Evolutionary conservation across 306 rosid species (phyloP).

Genomic region (Carpinus viminea): DNA sequence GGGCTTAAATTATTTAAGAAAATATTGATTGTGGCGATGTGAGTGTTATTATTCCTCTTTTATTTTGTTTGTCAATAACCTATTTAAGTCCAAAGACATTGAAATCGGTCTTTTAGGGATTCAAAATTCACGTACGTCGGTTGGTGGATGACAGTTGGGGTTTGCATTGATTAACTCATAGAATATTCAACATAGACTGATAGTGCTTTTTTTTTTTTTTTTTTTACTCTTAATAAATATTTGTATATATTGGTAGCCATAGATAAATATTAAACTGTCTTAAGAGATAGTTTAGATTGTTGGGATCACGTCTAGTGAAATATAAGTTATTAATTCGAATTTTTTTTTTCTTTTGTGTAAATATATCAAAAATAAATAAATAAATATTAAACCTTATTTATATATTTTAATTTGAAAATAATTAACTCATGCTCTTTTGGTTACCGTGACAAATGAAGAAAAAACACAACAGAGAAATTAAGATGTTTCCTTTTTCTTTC

Average conservation of each 20-base stretch:
- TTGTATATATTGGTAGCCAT: too few relatives aligned
- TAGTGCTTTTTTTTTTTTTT: background rate
- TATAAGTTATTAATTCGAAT: too few relatives aligned
- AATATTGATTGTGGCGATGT: too few relatives aligned
- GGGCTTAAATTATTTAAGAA: too few relatives aligned
- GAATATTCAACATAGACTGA: constrained; percentile 18
- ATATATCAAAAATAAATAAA: too few relatives aligned
- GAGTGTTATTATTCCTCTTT: background rate
- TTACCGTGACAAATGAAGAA: background rate
- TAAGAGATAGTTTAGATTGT: too few relatives aligned
- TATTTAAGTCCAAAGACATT: background rate
- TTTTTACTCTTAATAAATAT: too few relatives aligned
- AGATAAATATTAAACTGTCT: too few relatives aligned
- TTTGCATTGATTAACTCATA: constrained; percentile 22
- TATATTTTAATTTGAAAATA: constrained; percentile 2
- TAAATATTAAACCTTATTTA: too few relatives aligned
- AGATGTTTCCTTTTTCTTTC: too few relatives aligned
- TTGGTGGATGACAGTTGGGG: constrained; percentile 41
- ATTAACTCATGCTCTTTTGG: background rate
- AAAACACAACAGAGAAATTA: background rate
- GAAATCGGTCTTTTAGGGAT: constrained; percentile 7
- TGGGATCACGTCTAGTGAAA: too few relatives aligned
- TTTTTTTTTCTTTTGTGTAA: too few relatives aligned
- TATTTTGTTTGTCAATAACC: background rate
- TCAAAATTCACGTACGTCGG: constrained; percentile 11